Conservation (phyloP, 148 eudicot genomes). For the Limonium bicolor region DNA sequence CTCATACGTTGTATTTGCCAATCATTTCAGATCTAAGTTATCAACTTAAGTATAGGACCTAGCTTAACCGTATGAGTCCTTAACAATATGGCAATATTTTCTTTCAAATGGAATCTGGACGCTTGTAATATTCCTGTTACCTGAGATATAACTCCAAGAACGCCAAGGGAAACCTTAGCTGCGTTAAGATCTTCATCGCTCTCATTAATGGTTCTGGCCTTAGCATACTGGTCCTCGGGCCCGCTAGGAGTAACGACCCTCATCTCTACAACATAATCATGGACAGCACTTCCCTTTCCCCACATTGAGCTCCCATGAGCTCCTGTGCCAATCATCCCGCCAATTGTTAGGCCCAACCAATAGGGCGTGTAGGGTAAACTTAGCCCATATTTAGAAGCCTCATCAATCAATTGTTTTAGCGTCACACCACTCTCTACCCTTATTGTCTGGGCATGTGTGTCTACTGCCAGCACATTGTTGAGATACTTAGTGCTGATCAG, state of each 20-base stretch:
- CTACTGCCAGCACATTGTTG: conserved; percentile 15
- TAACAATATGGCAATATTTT: too few relatives aligned
- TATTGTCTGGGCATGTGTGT: conserved; percentile 13
- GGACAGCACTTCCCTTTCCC: conserved; percentile 60
- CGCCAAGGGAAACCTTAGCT: conserved; percentile 65
- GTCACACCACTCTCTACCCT: conserved; percentile 46
- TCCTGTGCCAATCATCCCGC: conserved; percentile 64
- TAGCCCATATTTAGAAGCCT: conserved; percentile 36
- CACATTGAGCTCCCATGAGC: conserved; percentile 75
- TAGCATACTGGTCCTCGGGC: conserved; percentile 25
- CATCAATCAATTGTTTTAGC: conserved; percentile 32
- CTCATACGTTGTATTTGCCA: too few relatives aligned
- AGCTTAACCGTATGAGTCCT: too few relatives aligned
- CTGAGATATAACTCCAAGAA: conserved; percentile 82
- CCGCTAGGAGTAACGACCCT: conserved; percentile 45
- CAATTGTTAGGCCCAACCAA: conserved; percentile 70
- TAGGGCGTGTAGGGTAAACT: conserved; percentile 64
- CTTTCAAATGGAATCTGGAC: too few relatives aligned
- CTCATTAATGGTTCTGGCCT: conserved; percentile 16
- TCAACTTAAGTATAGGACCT: too few relatives aligned
- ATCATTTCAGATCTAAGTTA: too few relatives aligned
- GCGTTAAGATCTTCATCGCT: conserved; percentile 38
- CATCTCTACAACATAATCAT: conserved; percentile 42
- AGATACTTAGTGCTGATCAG: conserved; percentile 54
- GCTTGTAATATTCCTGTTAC: too few relatives aligned